A percentile compares a stretch with the other conserved stretches of the same genome.
These are phyloP conservation scores for Syncephalastrum racemosum DNA, from an alignment of 371 early-diverging fungal species.

Conservation along the genomic window DNA sequence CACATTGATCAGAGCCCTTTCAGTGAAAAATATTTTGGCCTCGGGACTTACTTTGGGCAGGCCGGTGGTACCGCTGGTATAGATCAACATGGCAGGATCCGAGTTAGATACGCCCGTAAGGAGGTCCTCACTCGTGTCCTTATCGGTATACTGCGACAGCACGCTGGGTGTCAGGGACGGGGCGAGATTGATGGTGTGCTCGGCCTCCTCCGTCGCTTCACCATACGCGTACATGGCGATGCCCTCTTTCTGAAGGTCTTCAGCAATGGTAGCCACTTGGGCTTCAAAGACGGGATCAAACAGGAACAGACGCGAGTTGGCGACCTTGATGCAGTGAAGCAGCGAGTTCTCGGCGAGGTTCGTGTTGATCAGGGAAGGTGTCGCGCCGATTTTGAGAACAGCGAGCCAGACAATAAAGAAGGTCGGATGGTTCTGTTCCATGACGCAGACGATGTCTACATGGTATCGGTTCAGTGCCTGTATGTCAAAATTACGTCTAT, in stretches of 20 bases:
- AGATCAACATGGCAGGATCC: slow-evolving; percentile 48
- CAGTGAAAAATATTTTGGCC: not conserved
- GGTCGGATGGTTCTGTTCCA: slow-evolving; percentile 38
- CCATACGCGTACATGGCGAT: slow-evolving; percentile 27
- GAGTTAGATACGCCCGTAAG: slow-evolving; percentile 23
- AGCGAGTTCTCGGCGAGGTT: slow-evolving; percentile 27
- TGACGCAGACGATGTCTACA: slow-evolving; percentile 35
- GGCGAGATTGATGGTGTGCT: slow-evolving; percentile 24
- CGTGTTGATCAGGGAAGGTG: slow-evolving; percentile 34
- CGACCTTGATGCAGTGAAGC: slow-evolving; percentile 34
- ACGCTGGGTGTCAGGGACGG: slow-evolving; percentile 26
- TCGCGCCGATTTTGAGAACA: slow-evolving; percentile 34
- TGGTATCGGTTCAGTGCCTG: not conserved
- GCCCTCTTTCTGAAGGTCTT: slow-evolving; percentile 5
- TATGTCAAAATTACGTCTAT: too few species aligned
- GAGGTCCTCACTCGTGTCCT: slow-evolving; percentile 30
- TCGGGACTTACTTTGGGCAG: slow-evolving; percentile 10
- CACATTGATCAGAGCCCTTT: not conserved
- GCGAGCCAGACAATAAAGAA: slow-evolving; percentile 30
- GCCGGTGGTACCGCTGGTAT: slow-evolving; percentile 36
- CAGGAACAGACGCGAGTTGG: slow-evolving; percentile 23
- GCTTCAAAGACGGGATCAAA: slow-evolving; percentile 31
- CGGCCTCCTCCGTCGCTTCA: slow-evolving; percentile 25
- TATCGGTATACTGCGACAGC: slow-evolving; percentile 23
- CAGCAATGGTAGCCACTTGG: slow-evolving; percentile 20